phyloP scores from a whole-genome alignment of 148 eudicot species.

The Nepenthes mirabilis region DNA sequence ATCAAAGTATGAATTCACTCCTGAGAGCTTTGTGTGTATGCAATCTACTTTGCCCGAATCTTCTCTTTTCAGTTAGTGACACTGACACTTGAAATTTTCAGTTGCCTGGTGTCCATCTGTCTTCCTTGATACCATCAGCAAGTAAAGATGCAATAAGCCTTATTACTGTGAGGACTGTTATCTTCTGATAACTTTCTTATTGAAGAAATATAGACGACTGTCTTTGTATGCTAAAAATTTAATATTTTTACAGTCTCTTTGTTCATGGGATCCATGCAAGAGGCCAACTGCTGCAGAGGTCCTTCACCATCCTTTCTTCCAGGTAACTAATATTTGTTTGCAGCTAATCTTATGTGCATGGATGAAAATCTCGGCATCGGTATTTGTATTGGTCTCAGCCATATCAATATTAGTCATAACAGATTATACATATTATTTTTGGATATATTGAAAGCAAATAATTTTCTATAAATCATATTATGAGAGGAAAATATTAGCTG shows the following conservation, averaged over 20 bases:
- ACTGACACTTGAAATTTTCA: slow-evolving; percentile 14
- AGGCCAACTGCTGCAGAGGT: slow-evolving; percentile 84
- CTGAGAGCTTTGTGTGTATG: background rate
- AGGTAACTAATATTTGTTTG: slow-evolving; percentile 25
- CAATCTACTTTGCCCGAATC: slow-evolving; percentile 1
- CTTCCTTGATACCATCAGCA: slow-evolving; percentile 61
- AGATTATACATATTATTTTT: too few relatives aligned
- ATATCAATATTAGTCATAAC: too few relatives aligned
- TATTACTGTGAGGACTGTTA: slow-evolving; percentile 31
- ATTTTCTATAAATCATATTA: too few relatives aligned
- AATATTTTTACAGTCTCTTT: slow-evolving; percentile 39
- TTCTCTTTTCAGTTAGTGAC: slow-evolving; percentile 2
- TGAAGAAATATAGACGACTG: background rate
- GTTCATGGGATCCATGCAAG: slow-evolving; percentile 83
- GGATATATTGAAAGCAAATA: too few relatives aligned
- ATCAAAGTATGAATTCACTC: background rate
- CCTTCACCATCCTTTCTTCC: slow-evolving; percentile 90
- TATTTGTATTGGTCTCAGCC: too few relatives aligned
- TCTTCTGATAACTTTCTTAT: background rate
- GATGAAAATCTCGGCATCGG: too few relatives aligned
- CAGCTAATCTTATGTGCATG: too few relatives aligned
- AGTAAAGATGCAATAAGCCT: slow-evolving; percentile 64
- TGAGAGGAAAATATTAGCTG: too few relatives aligned
- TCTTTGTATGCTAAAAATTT: background rate
- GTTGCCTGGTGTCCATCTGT: slow-evolving; percentile 60